A percentile compares a stretch with the other conserved stretches of the same genome.
Evolutionary conservation across 305 asterid genomes (phyloP).

Genomic region (Ilex paraguariensis): DNA sequence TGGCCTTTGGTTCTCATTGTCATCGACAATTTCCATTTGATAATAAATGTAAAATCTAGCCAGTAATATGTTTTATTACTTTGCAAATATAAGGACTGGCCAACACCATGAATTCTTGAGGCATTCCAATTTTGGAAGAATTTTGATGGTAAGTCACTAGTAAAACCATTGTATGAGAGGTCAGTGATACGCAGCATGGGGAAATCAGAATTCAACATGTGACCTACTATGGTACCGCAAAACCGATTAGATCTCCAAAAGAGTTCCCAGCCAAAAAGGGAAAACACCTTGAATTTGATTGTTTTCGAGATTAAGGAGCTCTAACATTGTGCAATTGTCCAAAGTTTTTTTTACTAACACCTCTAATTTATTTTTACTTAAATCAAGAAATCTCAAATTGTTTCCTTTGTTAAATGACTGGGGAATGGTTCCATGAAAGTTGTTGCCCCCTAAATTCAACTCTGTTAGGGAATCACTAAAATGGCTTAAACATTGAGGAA

Average conservation of each 20-base stretch:
- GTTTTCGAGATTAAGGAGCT: neutral
- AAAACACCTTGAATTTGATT: neutral
- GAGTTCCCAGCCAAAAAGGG: neutral
- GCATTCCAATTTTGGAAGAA: no score
- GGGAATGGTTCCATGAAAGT: constrained; percentile 1
- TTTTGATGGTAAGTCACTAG: no score
- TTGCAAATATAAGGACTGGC: neutral
- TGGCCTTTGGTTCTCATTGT: neutral
- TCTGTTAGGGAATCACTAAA: neutral
- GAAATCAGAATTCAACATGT: no score
- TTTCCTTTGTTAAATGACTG: neutral
- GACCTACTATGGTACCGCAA: neutral
- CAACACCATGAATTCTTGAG: no score
- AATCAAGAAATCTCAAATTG: neutral
- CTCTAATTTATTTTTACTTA: neutral
- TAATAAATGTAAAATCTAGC: neutral
- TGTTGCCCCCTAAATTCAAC: neutral
- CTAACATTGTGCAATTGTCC: neutral
- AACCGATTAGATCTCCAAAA: neutral
- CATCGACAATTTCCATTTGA: neutral
- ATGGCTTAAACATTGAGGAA: no score
- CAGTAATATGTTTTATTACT: neutral
- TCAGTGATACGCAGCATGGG: neutral
- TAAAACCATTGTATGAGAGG: neutral
- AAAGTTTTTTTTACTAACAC: neutral